Evolutionary conservation across 371 early-diverging fungal species (phyloP).

Genomic region (Mortierella sp.): DNA sequence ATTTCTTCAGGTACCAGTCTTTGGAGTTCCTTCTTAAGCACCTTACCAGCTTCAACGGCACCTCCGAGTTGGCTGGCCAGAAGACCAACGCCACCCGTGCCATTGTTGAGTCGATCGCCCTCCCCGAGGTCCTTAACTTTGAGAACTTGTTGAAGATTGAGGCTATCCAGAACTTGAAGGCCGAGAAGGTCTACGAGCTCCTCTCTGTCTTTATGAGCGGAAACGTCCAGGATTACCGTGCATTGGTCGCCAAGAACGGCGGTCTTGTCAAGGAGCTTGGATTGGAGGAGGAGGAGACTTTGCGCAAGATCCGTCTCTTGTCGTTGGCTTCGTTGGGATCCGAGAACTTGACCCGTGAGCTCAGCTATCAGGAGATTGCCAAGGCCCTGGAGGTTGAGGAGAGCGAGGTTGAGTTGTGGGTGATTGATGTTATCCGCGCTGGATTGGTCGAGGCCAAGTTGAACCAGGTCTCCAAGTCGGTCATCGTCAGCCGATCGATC

Average conservation of each 20-base stretch:
- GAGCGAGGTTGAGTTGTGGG: conserved; percentile 93
- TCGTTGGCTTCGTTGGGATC: conserved; percentile 88
- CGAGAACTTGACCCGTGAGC: conserved; percentile 74
- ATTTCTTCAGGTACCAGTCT: conserved; percentile 62
- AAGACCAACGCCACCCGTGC: conserved; percentile 66
- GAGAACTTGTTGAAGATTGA: conserved; percentile 81
- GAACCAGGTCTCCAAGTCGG: conserved; percentile 88
- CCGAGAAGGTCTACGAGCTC: conserved; percentile 71
- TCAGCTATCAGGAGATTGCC: conserved; percentile 83
- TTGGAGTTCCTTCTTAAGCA: conserved; percentile 78
- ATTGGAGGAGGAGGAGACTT: conserved; percentile 70
- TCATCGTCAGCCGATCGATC: conserved; percentile 81
- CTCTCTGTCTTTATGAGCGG: conserved; percentile 84
- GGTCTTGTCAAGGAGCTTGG: conserved; percentile 66
- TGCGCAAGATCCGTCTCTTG: conserved; percentile 89
- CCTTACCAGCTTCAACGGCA: conserved; percentile 68
- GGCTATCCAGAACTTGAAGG: conserved; percentile 80
- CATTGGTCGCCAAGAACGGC: conserved; percentile 66
- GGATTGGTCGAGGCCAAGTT: conserved; percentile 95
- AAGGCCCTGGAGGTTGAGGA: conserved; percentile 79
- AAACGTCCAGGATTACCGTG: conserved; percentile 75
- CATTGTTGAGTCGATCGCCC: conserved; percentile 76
- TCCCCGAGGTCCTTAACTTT: conserved; percentile 84
- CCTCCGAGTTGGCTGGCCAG: conserved; percentile 61
- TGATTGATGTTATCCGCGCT: conserved; percentile 92